These are phyloP conservation scores for Paratrimastix pyriformis DNA, from an alignment of 78 protist genomes.

Conservation along the genomic window DNA sequence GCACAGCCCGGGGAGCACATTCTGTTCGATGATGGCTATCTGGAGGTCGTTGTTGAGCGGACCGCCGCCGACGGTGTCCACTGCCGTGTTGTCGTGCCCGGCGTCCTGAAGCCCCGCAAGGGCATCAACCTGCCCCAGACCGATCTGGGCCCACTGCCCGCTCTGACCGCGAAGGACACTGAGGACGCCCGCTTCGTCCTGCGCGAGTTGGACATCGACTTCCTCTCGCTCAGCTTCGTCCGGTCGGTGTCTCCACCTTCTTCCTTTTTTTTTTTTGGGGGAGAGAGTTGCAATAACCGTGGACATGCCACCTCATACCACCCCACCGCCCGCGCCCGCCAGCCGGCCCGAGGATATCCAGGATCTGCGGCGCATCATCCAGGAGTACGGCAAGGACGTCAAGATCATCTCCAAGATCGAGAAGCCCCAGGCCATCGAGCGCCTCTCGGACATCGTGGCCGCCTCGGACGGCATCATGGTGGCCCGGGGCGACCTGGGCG, in stretches of 20 bases:
- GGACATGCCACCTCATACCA: background rate
- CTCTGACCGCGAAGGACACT: constrained; percentile 66
- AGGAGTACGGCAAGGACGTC: constrained; percentile 27
- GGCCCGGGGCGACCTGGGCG: constrained; percentile 91
- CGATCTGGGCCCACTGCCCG: constrained; percentile 38
- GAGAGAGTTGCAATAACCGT: background rate
- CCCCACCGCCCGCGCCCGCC: background rate
- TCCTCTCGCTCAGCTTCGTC: constrained; percentile 68
- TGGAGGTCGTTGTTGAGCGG: constrained; percentile 11
- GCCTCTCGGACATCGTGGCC: constrained; percentile 70
- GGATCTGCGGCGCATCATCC: constrained; percentile 31
- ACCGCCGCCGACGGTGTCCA: constrained; percentile 3
- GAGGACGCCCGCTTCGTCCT: constrained; percentile 47
- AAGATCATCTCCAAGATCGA: constrained; percentile 81
- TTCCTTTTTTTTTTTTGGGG: too few relatives aligned
- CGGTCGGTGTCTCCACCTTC: background rate
- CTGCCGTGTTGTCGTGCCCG: constrained; percentile 36
- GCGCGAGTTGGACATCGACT: constrained; percentile 41
- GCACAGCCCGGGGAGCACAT: background rate
- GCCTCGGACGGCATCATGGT: constrained; percentile 87
- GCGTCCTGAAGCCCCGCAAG: constrained; percentile 48
- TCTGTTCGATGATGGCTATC: constrained; percentile 21
- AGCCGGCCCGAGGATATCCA: constrained; percentile 33
- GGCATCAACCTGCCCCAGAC: constrained; percentile 66
- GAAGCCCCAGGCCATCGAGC: constrained; percentile 65